Base-by-base conservation (phyloP, 2,329 filamentous ascomycete genomes). In the Parastagonospora avenae region DNA sequence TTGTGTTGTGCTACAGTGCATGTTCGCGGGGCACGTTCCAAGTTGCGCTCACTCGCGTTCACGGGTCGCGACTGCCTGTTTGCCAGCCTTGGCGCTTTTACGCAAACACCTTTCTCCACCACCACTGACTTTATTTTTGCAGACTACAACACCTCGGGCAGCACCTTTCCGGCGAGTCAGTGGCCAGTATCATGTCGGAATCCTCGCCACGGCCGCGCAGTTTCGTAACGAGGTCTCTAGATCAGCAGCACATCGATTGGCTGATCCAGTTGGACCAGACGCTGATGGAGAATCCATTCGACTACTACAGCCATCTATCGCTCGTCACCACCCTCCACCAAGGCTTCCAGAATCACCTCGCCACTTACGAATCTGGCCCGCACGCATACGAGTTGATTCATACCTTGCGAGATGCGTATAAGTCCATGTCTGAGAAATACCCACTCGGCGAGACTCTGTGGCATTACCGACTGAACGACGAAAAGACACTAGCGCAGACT, bases 391-490 rank as follows among this genome's bases (percentile, higher is more conserved):
- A 76, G 27, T 62, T 80, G 2, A 66, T 81, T 1, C 62, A 70
- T 9, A 75, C 79, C 28, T 64, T 82, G 28, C 77, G 76, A 30
- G 75, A 79, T 57, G 78, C 79, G 4, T 79, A 84, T 50, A 80
- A 83, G 60, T 79, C 80, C 46, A 85, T 87, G 80, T 81, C 84
- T 59, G 80, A 81, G 45, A 79, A 84, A 15, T 87, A 86, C 60
- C 87, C 88, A 39, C 80, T 91, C 60, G 89, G 89, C 64, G 90
- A 94, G 77, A 85, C 89, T 51, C 83, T 82, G 70, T 94, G 90
- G 90, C 74, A 89, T 60, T 88, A 89, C 62, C 90, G 89, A 74
- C 82, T 93, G 58, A 85, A 90, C 55, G 90, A 92, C 72, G 84
- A 89, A 61, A 83, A 81, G 78, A 81, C 73, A 76, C 79, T 75